Evolutionary conservation across 106 monocot species (phyloP), one percentile per base, ranked within the genome.

Genomic region (Dendrobium officinale): DNA sequence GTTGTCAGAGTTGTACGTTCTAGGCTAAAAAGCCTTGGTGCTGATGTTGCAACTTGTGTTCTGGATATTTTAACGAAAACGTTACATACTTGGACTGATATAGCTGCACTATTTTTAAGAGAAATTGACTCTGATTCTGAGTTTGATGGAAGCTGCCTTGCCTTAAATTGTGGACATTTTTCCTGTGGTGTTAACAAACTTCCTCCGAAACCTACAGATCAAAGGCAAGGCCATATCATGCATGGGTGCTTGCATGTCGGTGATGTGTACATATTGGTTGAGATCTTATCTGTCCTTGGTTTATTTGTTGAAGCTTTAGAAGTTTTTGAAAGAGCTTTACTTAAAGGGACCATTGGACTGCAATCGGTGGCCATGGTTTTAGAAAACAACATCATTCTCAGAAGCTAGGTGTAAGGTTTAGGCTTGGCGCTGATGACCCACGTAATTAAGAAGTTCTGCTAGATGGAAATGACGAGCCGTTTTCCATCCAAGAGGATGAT

Each of bases 121-220:
- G 94, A 92, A 61, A 88, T 94, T 80, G 92, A 94, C 29, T 90
- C 89, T 86, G 92, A 97, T 80, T 87, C 84, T 82, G 88, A 90
- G 55, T 75, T 84, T 81, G 90, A 89, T 82, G 87, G 79, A 75
- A 85, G 55, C 79, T 90, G 88, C 80, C 74, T 78, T 24, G 31
- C 80, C 77, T 37, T 51, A 24, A 58, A 88, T 79, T 83, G 85
- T 84, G 85, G 83, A 20, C 51, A 72, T 72, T 85, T 79, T 82
- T 45, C 85, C 47, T 41, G 68, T 75, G 26, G 77, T 55, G 76
- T 85, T 67, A 88, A 92, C 84, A 90, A 82, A 22, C 72, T 89
- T 82, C 86, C 87, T 40, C 56, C 83, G 77, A 87, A 83, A 56
- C 87, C 78, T 79, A 85, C 85, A 49, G 44, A 85, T 82, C 42